phyloP scores from a whole-genome alignment of 2,329 filamentous ascomycete genomes.

The Plectosphaerella cucumerina region DNA sequence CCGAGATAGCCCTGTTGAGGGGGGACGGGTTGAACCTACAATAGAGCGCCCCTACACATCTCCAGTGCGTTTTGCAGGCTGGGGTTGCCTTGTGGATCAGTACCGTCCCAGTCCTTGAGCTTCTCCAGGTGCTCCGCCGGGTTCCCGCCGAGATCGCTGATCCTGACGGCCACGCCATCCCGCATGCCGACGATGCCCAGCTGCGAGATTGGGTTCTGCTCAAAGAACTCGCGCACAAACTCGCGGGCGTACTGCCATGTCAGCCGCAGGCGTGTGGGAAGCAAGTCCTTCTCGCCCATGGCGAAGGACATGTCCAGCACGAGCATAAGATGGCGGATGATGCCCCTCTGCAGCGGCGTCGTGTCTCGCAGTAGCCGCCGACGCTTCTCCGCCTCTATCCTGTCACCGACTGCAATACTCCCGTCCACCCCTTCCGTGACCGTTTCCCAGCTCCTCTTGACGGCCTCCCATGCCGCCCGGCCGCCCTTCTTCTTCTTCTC shows the following conservation, averaged over 20 bases:
- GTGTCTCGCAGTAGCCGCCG: conserved; percentile 82
- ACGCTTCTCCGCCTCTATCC: conserved; percentile 79
- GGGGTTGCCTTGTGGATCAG: conserved; percentile 69
- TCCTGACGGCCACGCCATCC: conserved; percentile 79
- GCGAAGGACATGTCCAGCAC: conserved; percentile 89
- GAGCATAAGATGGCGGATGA: conserved; percentile 92
- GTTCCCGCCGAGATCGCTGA: conserved; percentile 90
- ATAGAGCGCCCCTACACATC: conserved; percentile 89
- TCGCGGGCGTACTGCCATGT: conserved; percentile 78
- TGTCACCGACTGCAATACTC: conserved; percentile 68
- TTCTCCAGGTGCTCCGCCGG: conserved; percentile 81
- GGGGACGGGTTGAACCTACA: conserved; percentile 51
- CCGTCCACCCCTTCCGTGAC: conserved; percentile 78
- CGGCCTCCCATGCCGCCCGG: conserved; percentile 59
- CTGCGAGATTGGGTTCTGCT: conserved; percentile 97
- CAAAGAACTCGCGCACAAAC: conserved; percentile 93
- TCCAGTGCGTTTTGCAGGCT: conserved; percentile 93
- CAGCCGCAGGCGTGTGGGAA: conserved; percentile 81
- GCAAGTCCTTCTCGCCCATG: conserved; percentile 92
- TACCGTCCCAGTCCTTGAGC: conserved; percentile 61
- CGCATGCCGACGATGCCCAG: conserved; percentile 89
- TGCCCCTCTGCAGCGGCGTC: conserved; percentile 90
- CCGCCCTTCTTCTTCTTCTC: conserved; percentile 23
- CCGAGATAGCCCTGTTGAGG: no score
- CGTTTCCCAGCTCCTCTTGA: conserved; percentile 66